Evolutionary conservation across 306 rosid genomes (phyloP).

Genomic region (Ceratonia siliqua): DNA sequence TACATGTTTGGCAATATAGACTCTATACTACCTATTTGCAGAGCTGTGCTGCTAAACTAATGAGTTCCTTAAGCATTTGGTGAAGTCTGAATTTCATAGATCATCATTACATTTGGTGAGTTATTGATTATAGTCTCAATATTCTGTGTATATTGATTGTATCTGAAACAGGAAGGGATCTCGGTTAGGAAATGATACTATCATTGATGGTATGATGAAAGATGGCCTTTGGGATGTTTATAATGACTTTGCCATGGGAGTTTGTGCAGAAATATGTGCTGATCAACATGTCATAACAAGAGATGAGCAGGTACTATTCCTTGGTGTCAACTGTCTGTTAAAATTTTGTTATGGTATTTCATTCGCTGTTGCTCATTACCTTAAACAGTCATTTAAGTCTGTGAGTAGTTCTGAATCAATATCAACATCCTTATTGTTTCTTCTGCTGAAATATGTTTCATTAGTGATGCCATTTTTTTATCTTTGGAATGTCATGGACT

Average conservation of each 20-base stretch:
- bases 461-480: not conserved
- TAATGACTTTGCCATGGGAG: slow-evolving; percentile 89
- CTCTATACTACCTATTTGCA: slow-evolving; percentile 4
- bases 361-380: not conserved
- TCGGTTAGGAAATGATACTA: slow-evolving; percentile 82
- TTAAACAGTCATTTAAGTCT: slow-evolving; percentile 13
- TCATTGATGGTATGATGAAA: slow-evolving; percentile 90
- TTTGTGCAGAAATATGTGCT: slow-evolving; percentile 90
- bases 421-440: not conserved
- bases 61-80: not conserved
- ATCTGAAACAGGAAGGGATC: slow-evolving; percentile 75
- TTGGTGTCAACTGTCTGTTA: slow-evolving; percentile 1
- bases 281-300: slow-evolving; percentile 65
- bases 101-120: not conserved
- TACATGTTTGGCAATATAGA: not conserved
- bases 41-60: not conserved
- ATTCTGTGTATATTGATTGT: not conserved
- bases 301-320: slow-evolving; percentile 79
- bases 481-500: not conserved
- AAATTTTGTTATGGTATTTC: not conserved
- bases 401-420: not conserved
- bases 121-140: not conserved
- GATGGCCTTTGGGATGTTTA: slow-evolving; percentile 99
- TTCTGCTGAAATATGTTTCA: slow-evolving; percentile 1
- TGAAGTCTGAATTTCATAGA: not conserved